Conservation (phyloP, 2,329 filamentous ascomycete species). For the Huntiella bhutanensis region DNA sequence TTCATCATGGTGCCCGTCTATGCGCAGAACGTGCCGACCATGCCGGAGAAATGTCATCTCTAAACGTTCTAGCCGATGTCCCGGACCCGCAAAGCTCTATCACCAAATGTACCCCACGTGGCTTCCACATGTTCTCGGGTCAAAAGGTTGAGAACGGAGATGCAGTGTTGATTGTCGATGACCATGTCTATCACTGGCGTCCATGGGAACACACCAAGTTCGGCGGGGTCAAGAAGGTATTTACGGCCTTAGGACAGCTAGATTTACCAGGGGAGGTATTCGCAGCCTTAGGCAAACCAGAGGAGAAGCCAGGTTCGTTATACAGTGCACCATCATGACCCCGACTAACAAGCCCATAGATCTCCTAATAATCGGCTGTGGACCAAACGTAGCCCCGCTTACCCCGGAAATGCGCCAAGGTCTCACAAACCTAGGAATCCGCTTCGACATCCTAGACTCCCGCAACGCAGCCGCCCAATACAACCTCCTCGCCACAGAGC, state of each 20-base stretch:
- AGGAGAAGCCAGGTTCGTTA: slow-evolving; percentile 68
- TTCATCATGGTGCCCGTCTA: too few relatives aligned
- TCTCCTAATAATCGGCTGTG: slow-evolving; percentile 74
- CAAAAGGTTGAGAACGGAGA: slow-evolving; percentile 47
- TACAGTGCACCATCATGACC: neutral
- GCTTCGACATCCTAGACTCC: slow-evolving; percentile 79
- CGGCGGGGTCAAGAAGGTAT: slow-evolving; percentile 26
- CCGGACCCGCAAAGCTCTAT: slow-evolving; percentile 65
- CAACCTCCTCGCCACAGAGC: slow-evolving; percentile 85
- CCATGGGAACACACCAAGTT: slow-evolving; percentile 43
- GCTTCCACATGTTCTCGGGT: slow-evolving; percentile 75
- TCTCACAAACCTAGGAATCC: slow-evolving; percentile 61
- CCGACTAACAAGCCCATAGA: slow-evolving; percentile 30
- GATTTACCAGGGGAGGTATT: slow-evolving; percentile 53
- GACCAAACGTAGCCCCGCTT: slow-evolving; percentile 54
- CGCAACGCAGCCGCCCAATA: slow-evolving; percentile 87
- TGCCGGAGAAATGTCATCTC: slow-evolving; percentile 14
- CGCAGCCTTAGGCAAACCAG: slow-evolving; percentile 57
- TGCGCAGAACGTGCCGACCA: neutral
- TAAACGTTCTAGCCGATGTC: slow-evolving; percentile 62
- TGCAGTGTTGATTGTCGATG: slow-evolving; percentile 62
- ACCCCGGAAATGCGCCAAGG: slow-evolving; percentile 53
- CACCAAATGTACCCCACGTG: slow-evolving; percentile 62
- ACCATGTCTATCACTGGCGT: slow-evolving; percentile 75
- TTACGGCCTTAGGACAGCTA: slow-evolving; percentile 66